phyloP scores from a whole-genome alignment of 768 basidiomycete genomes.

The Pulveroboletus sp. region DNA sequence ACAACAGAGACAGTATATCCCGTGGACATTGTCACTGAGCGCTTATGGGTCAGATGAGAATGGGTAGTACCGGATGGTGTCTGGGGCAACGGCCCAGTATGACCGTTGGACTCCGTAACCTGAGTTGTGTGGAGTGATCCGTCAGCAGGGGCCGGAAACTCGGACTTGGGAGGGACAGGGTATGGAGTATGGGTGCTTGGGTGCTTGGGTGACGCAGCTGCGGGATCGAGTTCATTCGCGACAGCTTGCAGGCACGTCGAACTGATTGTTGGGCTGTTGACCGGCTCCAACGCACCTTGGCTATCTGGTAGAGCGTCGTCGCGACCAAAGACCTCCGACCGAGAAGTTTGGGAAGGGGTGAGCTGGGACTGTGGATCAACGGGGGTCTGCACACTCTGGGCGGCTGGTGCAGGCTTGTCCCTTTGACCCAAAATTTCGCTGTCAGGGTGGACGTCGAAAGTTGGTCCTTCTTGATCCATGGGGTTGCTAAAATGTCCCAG shows the following conservation, averaged over 20 bases:
- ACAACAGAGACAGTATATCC: conserved; percentile 75
- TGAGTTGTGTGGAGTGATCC: conserved; percentile 4
- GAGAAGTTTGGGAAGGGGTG: conserved; percentile 2
- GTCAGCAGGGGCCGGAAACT: conserved; percentile 2
- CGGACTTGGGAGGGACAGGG: conserved; percentile 3
- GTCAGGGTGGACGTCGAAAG: conserved; percentile 1
- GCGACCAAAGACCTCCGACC: background rate
- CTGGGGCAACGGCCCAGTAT: conserved; percentile 11
- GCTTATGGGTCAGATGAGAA: conserved; percentile 38
- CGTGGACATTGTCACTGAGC: conserved; percentile 59
- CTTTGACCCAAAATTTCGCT: conserved; percentile 1
- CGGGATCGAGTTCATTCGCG: conserved; percentile 1
- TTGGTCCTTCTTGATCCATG: conserved; percentile 19
- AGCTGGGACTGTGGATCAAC: conserved; percentile 4
- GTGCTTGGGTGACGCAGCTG: background rate
- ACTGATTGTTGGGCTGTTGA: background rate
- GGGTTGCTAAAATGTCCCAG: background rate
- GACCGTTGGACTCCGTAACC: conserved; percentile 11
- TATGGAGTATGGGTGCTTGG: conserved; percentile 6
- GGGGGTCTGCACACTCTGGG: conserved; percentile 4
- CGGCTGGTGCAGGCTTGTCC: conserved; percentile 7
- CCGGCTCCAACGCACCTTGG: background rate
- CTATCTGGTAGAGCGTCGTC: background rate
- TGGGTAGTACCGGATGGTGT: conserved; percentile 17
- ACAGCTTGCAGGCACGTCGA: background rate